phyloP scores from a whole-genome alignment of 441 rosid species.

The Mallotus japonicus region DNA sequence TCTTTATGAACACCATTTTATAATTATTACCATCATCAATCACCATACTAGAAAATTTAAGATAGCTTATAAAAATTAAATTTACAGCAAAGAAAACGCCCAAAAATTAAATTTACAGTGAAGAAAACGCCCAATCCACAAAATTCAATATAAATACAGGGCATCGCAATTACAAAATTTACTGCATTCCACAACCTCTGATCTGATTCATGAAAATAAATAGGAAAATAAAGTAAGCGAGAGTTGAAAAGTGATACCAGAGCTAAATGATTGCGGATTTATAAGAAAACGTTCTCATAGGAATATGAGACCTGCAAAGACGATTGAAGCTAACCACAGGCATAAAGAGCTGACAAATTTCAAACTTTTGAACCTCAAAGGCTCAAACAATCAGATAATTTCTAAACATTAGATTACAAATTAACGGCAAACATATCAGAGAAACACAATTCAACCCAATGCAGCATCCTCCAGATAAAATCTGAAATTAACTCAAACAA shows the following conservation, averaged over 20 bases:
- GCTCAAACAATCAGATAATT: neutral
- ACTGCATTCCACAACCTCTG: neutral
- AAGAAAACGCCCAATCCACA: neutral
- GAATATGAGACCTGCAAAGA: no score
- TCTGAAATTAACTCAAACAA: neutral
- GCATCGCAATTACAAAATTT: neutral
- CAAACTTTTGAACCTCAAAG: neutral
- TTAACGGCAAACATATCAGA: neutral
- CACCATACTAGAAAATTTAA: neutral
- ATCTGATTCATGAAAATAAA: neutral
- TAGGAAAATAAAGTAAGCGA: neutral
- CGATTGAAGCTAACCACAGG: no score
- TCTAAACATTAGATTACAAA: slow-evolving; percentile 1
- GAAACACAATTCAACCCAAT: neutral
- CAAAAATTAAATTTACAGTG: neutral
- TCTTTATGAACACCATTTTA: neutral
- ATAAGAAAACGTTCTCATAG: no score
- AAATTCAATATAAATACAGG: neutral
- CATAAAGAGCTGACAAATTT: neutral
- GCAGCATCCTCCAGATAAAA: slow-evolving; percentile 1
- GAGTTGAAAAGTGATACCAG: neutral
- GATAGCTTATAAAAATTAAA: neutral
- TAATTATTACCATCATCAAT: neutral
- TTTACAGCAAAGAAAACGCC: neutral
- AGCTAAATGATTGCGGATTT: no score